A percentile compares a stretch with the other conserved stretches of the same genome.
phyloP scores from a whole-genome alignment of 768 basidiomycete species.

The Boletus pseudopeckii region DNA sequence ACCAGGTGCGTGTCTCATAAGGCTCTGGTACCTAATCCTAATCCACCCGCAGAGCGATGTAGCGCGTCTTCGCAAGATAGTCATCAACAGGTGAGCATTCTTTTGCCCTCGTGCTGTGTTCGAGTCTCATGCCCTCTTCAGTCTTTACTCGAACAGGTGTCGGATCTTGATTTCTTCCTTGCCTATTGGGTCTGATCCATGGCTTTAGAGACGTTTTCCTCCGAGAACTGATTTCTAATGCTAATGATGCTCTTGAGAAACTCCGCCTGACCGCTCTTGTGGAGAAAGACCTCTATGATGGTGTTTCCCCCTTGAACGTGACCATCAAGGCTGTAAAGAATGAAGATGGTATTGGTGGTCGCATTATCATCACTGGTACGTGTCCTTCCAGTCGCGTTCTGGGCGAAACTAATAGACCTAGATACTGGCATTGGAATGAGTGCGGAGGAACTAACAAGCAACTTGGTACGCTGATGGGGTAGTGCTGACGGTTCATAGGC shows the following conservation, averaged over 20 bases:
- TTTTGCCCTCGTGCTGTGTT: not conserved
- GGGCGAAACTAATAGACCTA: conserved; percentile 27
- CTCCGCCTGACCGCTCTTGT: conserved; percentile 81
- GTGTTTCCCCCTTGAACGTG: conserved; percentile 76
- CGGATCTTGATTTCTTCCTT: conserved; percentile 4
- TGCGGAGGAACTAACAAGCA: conserved; percentile 80
- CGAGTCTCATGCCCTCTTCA: conserved; percentile 30
- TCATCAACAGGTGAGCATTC: conserved; percentile 71
- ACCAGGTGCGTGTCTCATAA: conserved; percentile 50
- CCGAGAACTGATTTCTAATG: conserved; percentile 89
- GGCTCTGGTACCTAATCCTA: not conserved
- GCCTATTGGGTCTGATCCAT: not conserved
- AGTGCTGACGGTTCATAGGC: not conserved
- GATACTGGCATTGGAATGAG: conserved; percentile 98
- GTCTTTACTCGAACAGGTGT: conserved; percentile 81
- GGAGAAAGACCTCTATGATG: conserved; percentile 68
- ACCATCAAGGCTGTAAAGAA: conserved; percentile 77
- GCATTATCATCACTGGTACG: conserved; percentile 71
- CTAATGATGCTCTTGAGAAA: conserved; percentile 97
- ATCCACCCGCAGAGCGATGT: conserved; percentile 73
- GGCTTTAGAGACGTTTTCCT: conserved; percentile 69
- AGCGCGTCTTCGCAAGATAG: conserved; percentile 86
- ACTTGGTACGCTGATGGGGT: conserved; percentile 44
- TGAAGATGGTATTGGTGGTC: conserved; percentile 64
- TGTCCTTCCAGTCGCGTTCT: not conserved